Percentiles rank a stretch among this genome's conserved stretches.
Conservation (phyloP, 2,329 filamentous ascomycete species). For the Sphaerulina musiva region DNA sequence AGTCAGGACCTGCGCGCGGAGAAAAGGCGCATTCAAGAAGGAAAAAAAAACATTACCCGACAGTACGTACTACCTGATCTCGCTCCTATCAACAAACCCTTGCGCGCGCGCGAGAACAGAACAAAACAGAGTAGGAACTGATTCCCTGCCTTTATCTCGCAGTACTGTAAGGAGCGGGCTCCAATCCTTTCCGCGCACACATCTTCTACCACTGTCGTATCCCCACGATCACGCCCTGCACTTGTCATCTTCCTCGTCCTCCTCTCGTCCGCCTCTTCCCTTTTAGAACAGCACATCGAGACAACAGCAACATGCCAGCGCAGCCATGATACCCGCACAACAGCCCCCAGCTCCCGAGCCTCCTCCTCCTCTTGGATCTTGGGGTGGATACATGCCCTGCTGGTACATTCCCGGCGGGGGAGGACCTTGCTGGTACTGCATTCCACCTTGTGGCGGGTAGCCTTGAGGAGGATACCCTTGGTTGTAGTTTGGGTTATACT, state of each 20-base stretch:
- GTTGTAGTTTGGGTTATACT: slow-evolving; percentile 1
- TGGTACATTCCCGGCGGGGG: slow-evolving; percentile 36
- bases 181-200: too few species aligned
- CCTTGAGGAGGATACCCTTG: neutral
- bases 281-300: slow-evolving; percentile 29
- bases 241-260: neutral
- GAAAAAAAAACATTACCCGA: too few species aligned
- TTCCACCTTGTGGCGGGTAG: slow-evolving; percentile 28
- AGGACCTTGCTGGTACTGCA: slow-evolving; percentile 26
- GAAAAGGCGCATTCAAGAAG: too few species aligned
- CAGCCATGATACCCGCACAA: slow-evolving; percentile 30
- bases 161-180: too few species aligned
- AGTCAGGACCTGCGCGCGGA: too few species aligned
- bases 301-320: slow-evolving; percentile 44
- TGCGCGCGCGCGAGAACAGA: too few species aligned
- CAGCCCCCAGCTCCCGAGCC: slow-evolving; percentile 34
- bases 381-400: slow-evolving; percentile 15
- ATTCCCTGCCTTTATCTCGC: too few species aligned
- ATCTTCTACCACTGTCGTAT: too few species aligned
- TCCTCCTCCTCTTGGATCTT: slow-evolving; percentile 28
- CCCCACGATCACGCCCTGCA: neutral
- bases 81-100: too few species aligned
- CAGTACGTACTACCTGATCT: too few species aligned
- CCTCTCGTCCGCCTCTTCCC: neutral
- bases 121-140: too few species aligned